phyloP scores from a whole-genome alignment of 225 moss, liverwort and hornwort species.

The Pseudisothecium myosuroides region DNA sequence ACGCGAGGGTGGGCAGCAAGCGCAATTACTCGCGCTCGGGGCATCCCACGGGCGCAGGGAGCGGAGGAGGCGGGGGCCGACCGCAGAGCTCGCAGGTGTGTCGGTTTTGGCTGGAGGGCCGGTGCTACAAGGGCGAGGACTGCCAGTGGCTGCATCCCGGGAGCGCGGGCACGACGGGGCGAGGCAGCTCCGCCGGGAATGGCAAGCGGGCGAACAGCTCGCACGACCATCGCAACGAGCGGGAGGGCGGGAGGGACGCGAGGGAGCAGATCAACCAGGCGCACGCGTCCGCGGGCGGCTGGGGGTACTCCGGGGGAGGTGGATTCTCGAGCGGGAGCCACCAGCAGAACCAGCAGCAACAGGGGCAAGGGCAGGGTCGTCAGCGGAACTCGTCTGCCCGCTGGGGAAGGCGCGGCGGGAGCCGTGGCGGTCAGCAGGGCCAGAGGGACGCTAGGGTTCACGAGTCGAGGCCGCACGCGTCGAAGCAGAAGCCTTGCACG shows the following conservation, averaged over 20 bases:
- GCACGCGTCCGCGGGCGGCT: background rate
- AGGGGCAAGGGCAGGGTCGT: background rate
- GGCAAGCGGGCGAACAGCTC: constrained; percentile 58
- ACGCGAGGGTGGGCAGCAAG: constrained; percentile 78
- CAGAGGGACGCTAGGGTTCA: constrained; percentile 19
- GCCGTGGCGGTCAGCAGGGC: constrained; percentile 1
- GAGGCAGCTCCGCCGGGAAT: constrained; percentile 49
- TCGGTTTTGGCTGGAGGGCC: constrained; percentile 82
- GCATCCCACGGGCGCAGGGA: constrained; percentile 16
- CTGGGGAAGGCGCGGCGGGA: constrained; percentile 25
- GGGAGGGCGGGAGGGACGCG: constrained; percentile 12
- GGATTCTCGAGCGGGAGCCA: constrained; percentile 62
- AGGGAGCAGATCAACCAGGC: constrained; percentile 14
- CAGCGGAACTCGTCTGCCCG: constrained; percentile 17
- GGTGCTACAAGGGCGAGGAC: constrained; percentile 79
- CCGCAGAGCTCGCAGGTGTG: constrained; percentile 61
- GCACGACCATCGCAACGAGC: constrained; percentile 25
- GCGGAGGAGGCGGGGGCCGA: constrained; percentile 1
- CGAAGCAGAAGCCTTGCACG: constrained; percentile 60
- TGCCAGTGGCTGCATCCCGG: constrained; percentile 94
- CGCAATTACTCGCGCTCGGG: constrained; percentile 63
- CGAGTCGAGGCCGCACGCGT: constrained; percentile 19
- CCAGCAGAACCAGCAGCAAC: background rate
- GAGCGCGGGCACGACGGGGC: constrained; percentile 69
- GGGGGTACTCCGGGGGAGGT: constrained; percentile 40